Base-by-base conservation (phyloP, 805 yeast genomes). In the Lachancea fermentati region DNA sequence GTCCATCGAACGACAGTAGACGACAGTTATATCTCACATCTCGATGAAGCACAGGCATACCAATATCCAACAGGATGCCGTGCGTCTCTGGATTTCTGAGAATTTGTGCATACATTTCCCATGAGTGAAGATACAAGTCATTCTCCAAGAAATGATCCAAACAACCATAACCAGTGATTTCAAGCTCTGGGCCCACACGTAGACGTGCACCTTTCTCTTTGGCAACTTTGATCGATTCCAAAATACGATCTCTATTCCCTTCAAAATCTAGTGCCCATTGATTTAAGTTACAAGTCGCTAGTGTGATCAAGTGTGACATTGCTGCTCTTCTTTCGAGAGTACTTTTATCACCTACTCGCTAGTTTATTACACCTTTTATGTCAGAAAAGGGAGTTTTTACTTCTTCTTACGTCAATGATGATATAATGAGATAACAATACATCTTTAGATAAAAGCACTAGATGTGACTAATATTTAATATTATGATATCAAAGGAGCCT, bases 261-360 rank as follows among this genome's bases (percentile, higher is more conserved):
- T 91, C 97, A 62, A 87, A 93, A 61, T 93, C 99, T 40, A 93
- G 71, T 0, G 98, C 96, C 99, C 99, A 93, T 73, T 93, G 99
- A 67, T 93, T 93, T 48, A 93, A 72, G 54, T 89, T 87, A 65
- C 97, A 91, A 1, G 97, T 89, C 1, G 97, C 89, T 28, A 91
- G 68, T 0, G 97, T 91, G 35, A 89, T 79, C 42, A 83, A 73
- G 40, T 86, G 93, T 1, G 94, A 89, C 96, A 89, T 89, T 11
- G 16, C 34, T 22, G 6, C 26, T 22, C n/a, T n/a, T n/a, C n/a
- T n/a, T n/a, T n/a, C n/a, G n/a, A n/a, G n/a, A n/a, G n/a, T n/a
- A n/a, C n/a, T n/a, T n/a, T n/a, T n/a, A n/a, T n/a, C n/a, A n/a
- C n/a, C n/a, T n/a, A n/a, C n/a, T n/a, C n/a, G n/a, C n/a, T n/a